Base-by-base conservation (phyloP, 2,329 filamentous ascomycete genomes). In the Trichoderma arundinaceum region DNA sequence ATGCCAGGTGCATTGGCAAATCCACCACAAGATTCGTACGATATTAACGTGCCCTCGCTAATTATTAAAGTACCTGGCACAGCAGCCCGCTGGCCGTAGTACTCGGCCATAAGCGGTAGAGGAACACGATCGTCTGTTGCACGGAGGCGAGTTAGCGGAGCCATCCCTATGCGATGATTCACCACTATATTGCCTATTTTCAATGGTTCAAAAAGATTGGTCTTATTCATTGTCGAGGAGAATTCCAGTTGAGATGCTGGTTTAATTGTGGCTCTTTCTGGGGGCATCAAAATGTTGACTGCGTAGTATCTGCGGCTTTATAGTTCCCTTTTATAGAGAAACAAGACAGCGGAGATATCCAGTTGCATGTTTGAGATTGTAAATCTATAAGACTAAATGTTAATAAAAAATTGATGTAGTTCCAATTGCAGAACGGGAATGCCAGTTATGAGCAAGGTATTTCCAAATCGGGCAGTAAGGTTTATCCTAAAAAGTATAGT, bases 1-100 rank as follows among this genome's bases (percentile, higher is more conserved):
- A 90, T 85, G 1, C 86, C 86, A 0, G 88, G 86, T 1, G 83
- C 79, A 68, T 85, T 60, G 32, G 69, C 28, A 12, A 54, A 62
- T 22, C 68, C 72, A 33, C 71, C 72, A 28, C 22, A 28, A 3
- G 66, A 72, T 0, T 71, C 33, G 0, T 70, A 73, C 13, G 75
- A 80, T 66, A 71, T 67, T 74, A 82, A 74, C 77, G 85, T 76
- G 77, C 81, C 81, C 68, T 84, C 81, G n/a, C 77, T 76, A 60
- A 84, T 76, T 32, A 84, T 68, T 2, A 84, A 76, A 0, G 74
- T 77, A 9, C 82, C 82, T 0, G 80, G 78, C 0, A 74, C 71
- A 3, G 74, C 74, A 33, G 79, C 79, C 4, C 82, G 79, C 67
- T 84, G 80, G 9, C 71, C 46, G 69, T 84, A 84, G 73, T 84